Percentiles rank a stretch among this genome's conserved stretches.
Evolutionary conservation across 2,329 filamentous ascomycete species (phyloP).

Genomic region (Exophiala alcalophila): DNA sequence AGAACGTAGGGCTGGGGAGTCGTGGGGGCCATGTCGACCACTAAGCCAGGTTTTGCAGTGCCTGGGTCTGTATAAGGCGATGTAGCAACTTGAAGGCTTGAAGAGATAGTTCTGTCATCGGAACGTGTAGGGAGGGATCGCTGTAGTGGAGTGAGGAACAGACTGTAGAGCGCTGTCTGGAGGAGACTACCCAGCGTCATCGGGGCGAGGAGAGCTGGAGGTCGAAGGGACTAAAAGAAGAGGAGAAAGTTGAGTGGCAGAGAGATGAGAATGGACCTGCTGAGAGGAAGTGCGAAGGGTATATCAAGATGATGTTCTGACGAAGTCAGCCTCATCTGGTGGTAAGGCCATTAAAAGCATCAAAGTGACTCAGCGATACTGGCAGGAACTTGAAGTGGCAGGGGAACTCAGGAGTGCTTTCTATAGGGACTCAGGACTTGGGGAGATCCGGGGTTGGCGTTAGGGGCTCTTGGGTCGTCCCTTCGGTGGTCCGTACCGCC

Average conservation of each 20-base stretch:
- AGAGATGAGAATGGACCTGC: no score
- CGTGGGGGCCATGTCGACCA: constrained; percentile 18
- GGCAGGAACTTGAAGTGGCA: no score
- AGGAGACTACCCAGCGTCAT: constrained; percentile 7
- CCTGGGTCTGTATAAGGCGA: neutral
- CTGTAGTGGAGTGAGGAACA: constrained; percentile 1
- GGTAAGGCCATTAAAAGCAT: no score
- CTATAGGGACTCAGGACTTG: no score
- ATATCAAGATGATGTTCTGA: no score
- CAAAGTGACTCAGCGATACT: no score
- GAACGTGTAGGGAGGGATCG: neutral
- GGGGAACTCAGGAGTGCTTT: no score
- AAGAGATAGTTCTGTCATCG: neutral
- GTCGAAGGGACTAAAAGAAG: neutral
- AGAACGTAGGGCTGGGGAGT: constrained; percentile 24
- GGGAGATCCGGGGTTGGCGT: no score
- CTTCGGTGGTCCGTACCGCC: no score
- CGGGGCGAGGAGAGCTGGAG: constrained; percentile 3
- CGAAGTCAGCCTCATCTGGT: no score
- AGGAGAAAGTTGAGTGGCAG: neutral
- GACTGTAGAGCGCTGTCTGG: constrained; percentile 1
- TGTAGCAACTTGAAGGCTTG: constrained; percentile 2
- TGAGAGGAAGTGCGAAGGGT: no score
- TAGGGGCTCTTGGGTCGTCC: no score
- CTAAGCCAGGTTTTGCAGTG: constrained; percentile 1